Base-by-base conservation (phyloP, 1,284 basidiomycete genomes). In the Pseudozyma sp. region DNA sequence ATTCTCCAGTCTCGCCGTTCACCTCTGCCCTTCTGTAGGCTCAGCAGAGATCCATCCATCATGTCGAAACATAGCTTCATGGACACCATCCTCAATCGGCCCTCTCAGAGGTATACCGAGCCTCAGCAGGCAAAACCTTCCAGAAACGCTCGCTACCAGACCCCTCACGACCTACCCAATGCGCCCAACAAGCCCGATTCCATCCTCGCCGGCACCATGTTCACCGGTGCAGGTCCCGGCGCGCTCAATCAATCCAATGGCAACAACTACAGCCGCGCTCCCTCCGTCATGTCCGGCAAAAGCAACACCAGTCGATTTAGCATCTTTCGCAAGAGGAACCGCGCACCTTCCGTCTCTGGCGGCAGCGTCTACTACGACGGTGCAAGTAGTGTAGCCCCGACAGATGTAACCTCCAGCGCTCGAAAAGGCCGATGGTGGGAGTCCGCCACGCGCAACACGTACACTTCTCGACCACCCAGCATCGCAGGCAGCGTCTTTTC, bases 51-150 rank as follows among this genome's bases (percentile, higher is more conserved):
- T 42, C 29, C 31, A 29, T 33, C 40, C 64, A 65, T 30, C n/a
- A 83, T 83, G 82, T 48, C 78, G 8, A 73, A 73, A 57, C 51
- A 68, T 35, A 79, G 78, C 49, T 77, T 84, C 53, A 64, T 84
- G 63, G 80, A 82, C 50, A 64, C 66, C 39, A 83, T 84, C 58
- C 78, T 84, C 31, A 80, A 82, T 34, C 76, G 82, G 54, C 82
- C 82, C 42, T 82, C 81, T 4, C 82, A 84, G 65, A 76, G 59
- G 40, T 84, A 84, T 46, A 66, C 75, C 34, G 73, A 73, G 14
- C 73, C 76, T n/a, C 42, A 54, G 19, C 14, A 51, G 13, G 17
- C 57, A 13, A 68, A 69, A 42, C 19, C 56, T 29, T 55, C 61
- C 52, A 59, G 56, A 19, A 48, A 44, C 14, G 49, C 37, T 2